Evolutionary conservation across 2,329 filamentous ascomycete species (phyloP), one percentile per base, ranked within the genome.

Genomic region (Monosporascus sp.): DNA sequence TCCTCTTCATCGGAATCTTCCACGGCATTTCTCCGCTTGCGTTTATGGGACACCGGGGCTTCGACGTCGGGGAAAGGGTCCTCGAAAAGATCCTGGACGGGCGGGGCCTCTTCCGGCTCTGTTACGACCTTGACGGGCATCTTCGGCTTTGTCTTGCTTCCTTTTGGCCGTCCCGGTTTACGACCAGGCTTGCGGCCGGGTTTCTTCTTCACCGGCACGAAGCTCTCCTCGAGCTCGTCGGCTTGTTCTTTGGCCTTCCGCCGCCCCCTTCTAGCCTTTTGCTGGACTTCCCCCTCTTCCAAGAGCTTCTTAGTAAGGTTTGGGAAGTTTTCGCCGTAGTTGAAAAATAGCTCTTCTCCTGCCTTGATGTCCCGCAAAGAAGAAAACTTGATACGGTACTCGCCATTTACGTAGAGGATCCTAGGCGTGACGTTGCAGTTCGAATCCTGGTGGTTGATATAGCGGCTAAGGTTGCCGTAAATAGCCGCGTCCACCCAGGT

Each of bases 261-360:
- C 48, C 61, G 52, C 22, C 39, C 37, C 24, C 54, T 52, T 18
- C 52, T 52, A 17, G 41, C 50, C 48, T 66, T 67, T 52, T 67
- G 65, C 47, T 66, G 60, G n/a, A 60, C 64, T 35, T 70, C 70
- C 58, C 72, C 72, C 59, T 73, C 71, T 57, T 77, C 72, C 27
- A 77, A 67, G 24, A 78, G 65, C 55, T 78, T 79, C 66, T 79
- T 77, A 37, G 74, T 83, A 53, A 85, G 66, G 54, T 85, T 84
- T 14, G 82, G 81, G 61, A 87, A 86, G 56, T 84, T 81, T 62
- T 85, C 80, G 43, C 87, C 87, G 61, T 95, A 94, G 64, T 93
- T 82, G 68, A 93, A 95, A 65, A 90, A 88, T 1, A 95, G 72
- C 68, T 94, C 89, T 55, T 90, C 85, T 24, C 89, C 89, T 3